Conservation (phyloP, 2,329 filamentous ascomycete species). For the Byssothecium circinans region DNA sequence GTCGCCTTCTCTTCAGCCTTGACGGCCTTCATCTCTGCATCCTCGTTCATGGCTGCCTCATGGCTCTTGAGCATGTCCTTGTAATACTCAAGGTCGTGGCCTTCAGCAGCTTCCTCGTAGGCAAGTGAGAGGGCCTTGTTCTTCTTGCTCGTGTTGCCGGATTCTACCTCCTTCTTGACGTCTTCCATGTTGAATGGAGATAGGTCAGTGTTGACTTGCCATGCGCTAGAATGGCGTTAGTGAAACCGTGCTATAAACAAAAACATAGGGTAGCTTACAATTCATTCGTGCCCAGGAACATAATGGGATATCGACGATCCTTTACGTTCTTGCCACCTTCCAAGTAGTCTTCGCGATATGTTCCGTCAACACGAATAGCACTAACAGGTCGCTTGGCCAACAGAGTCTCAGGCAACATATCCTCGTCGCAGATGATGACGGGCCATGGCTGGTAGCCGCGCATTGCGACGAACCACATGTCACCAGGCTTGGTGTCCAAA, state of each 20-base stretch:
- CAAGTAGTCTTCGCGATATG: constrained; percentile 81
- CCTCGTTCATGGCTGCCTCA: constrained; percentile 57
- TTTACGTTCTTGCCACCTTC: constrained; percentile 84
- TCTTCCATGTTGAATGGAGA: constrained; percentile 74
- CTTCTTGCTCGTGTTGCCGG: constrained; percentile 80
- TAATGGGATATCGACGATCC: constrained; percentile 88
- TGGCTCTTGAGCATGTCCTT: constrained; percentile 72
- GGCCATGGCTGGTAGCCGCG: constrained; percentile 97
- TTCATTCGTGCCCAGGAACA: constrained; percentile 94
- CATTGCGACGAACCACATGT: constrained; percentile 89
- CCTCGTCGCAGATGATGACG: constrained; percentile 88
- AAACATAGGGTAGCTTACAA: constrained; percentile 69
- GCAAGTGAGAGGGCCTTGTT: constrained; percentile 77
- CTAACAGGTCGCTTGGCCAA: constrained; percentile 80
- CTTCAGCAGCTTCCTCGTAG: constrained; percentile 77
- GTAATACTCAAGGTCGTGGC: constrained; percentile 77
- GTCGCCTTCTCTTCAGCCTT: constrained; percentile 64
- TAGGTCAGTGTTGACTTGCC: constrained; percentile 84
- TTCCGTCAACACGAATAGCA: constrained; percentile 78
- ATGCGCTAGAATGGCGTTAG: constrained; percentile 63
- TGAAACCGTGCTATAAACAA: background rate
- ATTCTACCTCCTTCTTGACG: constrained; percentile 69
- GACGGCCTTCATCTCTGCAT: constrained; percentile 62
- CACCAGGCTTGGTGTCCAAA: constrained; percentile 82
- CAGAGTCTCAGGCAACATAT: constrained; percentile 82